A percentile compares a stretch with the other conserved stretches of the same genome.
Conservation (phyloP, 2,329 filamentous ascomycete genomes). For the Pseudocercospora macadamiae region DNA sequence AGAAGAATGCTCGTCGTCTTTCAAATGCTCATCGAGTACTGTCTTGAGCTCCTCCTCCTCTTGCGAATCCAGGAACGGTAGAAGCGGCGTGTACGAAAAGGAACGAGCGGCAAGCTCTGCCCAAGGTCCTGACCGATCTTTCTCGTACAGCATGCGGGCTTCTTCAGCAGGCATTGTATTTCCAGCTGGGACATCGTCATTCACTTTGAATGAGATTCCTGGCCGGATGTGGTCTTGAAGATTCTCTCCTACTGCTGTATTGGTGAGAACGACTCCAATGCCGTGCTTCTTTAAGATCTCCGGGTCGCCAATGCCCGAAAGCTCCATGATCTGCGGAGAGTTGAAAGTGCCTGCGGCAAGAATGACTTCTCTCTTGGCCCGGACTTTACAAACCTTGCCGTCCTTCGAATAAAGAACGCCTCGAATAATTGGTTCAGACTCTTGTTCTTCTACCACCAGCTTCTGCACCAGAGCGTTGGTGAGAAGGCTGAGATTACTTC, state of each 20-base stretch:
- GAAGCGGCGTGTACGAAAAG: conserved; percentile 27
- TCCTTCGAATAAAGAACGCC: conserved; percentile 47
- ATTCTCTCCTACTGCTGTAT: conserved; percentile 18
- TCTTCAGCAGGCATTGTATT: conserved; percentile 4
- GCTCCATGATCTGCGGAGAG: conserved; percentile 61
- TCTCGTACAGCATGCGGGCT: conserved; percentile 21
- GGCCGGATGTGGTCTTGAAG: conserved; percentile 17
- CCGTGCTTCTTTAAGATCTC: conserved; percentile 15
- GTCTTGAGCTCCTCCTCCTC: conserved; percentile 26
- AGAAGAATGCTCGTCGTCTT: not conserved
- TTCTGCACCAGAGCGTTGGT: conserved; percentile 48
- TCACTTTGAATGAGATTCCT: conserved; percentile 29
- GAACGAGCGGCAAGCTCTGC: conserved; percentile 17
- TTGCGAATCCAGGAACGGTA: conserved; percentile 23
- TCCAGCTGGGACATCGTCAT: conserved; percentile 23
- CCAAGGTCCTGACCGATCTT: conserved; percentile 24
- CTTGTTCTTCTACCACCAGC: conserved; percentile 39
- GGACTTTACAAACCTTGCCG: conserved; percentile 30
- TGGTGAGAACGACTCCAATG: conserved; percentile 32
- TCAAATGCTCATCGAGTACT: conserved; percentile 15
- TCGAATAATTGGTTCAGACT: conserved; percentile 7
- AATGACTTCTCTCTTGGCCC: conserved; percentile 47
- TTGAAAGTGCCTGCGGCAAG: conserved; percentile 60
- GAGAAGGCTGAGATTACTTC: conserved; percentile 35
- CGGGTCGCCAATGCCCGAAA: conserved; percentile 60